Conservation (phyloP, 1,284 basidiomycete genomes). For the Paramarasmius palmivorus region DNA sequence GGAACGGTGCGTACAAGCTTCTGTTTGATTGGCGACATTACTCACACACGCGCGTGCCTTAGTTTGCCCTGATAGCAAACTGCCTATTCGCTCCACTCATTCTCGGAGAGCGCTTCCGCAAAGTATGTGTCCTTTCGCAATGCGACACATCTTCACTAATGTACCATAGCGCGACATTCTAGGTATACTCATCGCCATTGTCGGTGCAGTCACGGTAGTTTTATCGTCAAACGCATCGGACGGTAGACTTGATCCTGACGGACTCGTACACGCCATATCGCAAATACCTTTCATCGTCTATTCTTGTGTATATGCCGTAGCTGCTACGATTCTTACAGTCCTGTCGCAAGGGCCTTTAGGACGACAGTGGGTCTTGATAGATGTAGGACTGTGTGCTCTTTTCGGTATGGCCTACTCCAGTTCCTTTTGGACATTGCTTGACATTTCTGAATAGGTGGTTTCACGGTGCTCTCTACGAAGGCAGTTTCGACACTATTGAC, state of each 20-base stretch:
- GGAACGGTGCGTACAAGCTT: slow-evolving; percentile 74
- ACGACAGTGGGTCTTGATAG: slow-evolving; percentile 75
- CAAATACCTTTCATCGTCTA: slow-evolving; percentile 78
- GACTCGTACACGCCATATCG: slow-evolving; percentile 70
- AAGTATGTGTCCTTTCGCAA: slow-evolving; percentile 36
- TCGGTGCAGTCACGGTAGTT: slow-evolving; percentile 92
- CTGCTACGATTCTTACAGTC: slow-evolving; percentile 58
- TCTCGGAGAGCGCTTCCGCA: slow-evolving; percentile 76
- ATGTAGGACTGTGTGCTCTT: slow-evolving; percentile 86
- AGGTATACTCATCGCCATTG: slow-evolving; percentile 80
- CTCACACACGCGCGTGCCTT: slow-evolving; percentile 13
- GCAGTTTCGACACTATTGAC: slow-evolving; percentile 87
- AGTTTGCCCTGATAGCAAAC: slow-evolving; percentile 92
- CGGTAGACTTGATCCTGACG: slow-evolving; percentile 66
- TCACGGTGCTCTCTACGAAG: slow-evolving; percentile 94
- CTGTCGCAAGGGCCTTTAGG: slow-evolving; percentile 65
- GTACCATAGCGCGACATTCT: slow-evolving; percentile 71
- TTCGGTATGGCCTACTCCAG: slow-evolving; percentile 56
- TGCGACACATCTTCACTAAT: not conserved
- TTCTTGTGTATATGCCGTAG: slow-evolving; percentile 59
- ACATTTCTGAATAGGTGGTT: slow-evolving; percentile 63
- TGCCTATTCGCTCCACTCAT: slow-evolving; percentile 92
- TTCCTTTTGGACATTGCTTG: slow-evolving; percentile 5
- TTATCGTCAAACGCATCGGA: slow-evolving; percentile 75
- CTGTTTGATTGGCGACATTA: slow-evolving; percentile 1